Evolutionary conservation across 371 early-diverging fungal genomes (phyloP), one percentile per base, ranked within the genome.

Genomic region (Zychaea mexicana): DNA sequence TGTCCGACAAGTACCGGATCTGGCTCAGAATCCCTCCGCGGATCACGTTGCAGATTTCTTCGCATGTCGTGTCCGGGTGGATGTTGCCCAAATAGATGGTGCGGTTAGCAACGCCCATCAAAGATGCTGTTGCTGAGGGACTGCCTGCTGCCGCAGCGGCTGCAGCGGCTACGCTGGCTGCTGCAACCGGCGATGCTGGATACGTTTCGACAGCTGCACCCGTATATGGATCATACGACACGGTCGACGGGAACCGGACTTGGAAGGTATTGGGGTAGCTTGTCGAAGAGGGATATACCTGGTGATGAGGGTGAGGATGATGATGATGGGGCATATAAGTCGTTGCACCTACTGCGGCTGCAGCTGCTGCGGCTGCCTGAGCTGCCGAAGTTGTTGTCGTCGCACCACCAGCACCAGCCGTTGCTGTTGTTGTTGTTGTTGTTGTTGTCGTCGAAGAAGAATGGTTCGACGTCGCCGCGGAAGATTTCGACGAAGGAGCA

Each of bases 1-100:
- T 92, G n/a, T 90, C 89, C 12, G 85, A 83, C 60, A 91, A 65
- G 67, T 85, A 89, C 19, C 87, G 84, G 61, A 94, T 86, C 38
- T 87, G 86, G 60, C 89, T 85, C 21, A 95, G 72, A 38, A 91
- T 85, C 5, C 96, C 94, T 26, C 94, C 94, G 22, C 96, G 92
- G 60, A 95, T 84, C 1, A 82, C 87, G 78, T 94, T 93, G 71
- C 92, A 93, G 27, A 95, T 79, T 55, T 94, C 93, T 73, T 91
- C 91, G 31, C 85, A 78, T 0, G 90, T 88, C 1, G 88, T 84
- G 46, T 92, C 92, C 0, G 88, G 88, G 54, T 82, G 85, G 33
- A 95, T 83, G 31, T 83, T 86, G 31, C 94, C 94, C 4, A 95
- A 66, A 69, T 92, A 95, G 26, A 94, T 77, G 1, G 92, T 92